Evolutionary conservation across 768 basidiomycete genomes (phyloP).

Genomic region (Podaxis rugospora): DNA sequence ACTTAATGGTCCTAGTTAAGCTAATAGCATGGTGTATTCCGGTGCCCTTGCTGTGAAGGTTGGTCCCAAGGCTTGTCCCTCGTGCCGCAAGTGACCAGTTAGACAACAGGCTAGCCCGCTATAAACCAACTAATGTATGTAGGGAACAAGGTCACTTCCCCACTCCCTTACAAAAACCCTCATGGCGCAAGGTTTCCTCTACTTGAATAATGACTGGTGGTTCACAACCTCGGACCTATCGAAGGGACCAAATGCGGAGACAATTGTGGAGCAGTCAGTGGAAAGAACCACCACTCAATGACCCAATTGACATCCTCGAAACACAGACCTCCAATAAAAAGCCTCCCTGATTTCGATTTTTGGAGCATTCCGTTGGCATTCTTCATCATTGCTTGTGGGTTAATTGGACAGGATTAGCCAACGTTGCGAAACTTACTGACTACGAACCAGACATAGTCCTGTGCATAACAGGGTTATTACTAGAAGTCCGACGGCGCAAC

Average conservation of each 20-base stretch:
- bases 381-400: background rate
- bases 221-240: background rate
- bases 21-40: background rate
- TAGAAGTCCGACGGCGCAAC: background rate
- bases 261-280: background rate
- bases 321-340: background rate
- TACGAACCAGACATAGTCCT: background rate
- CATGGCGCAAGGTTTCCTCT: background rate
- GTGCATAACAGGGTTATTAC: background rate
- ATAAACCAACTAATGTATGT: no score
- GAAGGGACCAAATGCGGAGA: background rate
- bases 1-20: no score
- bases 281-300: background rate
- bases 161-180: background rate
- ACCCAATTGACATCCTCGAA: background rate
- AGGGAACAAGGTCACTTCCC: background rate
- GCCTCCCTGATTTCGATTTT: background rate
- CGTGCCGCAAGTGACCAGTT: background rate
- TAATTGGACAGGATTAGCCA: background rate
- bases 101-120: no score
- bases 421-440: background rate
- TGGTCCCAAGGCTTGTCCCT: background rate
- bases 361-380: background rate
- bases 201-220: background rate
- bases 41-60: background rate